Evolutionary conservation across 2,329 filamentous ascomycete genomes (phyloP), one percentile per base, ranked within the genome.

Genomic region (Cucurbitaria berberidis): DNA sequence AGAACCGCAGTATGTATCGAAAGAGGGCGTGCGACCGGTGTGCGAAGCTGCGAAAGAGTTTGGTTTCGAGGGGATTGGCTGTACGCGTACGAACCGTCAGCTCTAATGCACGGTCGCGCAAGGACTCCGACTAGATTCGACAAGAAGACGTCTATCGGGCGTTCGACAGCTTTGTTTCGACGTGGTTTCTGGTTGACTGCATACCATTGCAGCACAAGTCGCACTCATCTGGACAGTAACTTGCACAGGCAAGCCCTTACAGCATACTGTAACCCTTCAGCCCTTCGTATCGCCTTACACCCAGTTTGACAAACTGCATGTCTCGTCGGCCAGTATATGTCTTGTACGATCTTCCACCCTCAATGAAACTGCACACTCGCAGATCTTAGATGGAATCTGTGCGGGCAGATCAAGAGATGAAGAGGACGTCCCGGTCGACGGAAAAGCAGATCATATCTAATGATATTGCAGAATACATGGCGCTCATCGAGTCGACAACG

Each of bases 41-140:
- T n/a, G 16, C 30, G 38, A 49, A 13, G 7, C 18, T 13, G 42
- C 26, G 26, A 19, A 44, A 53, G 39, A 48, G 44, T 40, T 26
- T 30, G 21, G n/a, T n/a, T 40, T 3, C 13, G 43, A 47, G n/a
- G 11, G 32, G 39, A 47, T 26, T 8, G 44, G 10, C 19, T 32
- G 21, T n/a, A 16, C 38, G 39, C 22, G 15, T 15, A 9, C 11
- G 27, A 3, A 27, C 5, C 9, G 22, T 16, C 15, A 41, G 22
- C 21, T 27, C 22, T 19, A 15, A 41, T 26, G 21, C 39, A 24
- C 15, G 22, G 15, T 16, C 11, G 8, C 22, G 39, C 8, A 41
- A 21, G 21, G 11, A 26, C 22, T 41, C 22, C 19, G 22, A 22
- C 22, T n/a, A 11, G 39, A 26, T 9, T 15, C 22, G 9, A 22